Conservation (phyloP, 768 basidiomycete species). For the Tremella yokohamensis region DNA sequence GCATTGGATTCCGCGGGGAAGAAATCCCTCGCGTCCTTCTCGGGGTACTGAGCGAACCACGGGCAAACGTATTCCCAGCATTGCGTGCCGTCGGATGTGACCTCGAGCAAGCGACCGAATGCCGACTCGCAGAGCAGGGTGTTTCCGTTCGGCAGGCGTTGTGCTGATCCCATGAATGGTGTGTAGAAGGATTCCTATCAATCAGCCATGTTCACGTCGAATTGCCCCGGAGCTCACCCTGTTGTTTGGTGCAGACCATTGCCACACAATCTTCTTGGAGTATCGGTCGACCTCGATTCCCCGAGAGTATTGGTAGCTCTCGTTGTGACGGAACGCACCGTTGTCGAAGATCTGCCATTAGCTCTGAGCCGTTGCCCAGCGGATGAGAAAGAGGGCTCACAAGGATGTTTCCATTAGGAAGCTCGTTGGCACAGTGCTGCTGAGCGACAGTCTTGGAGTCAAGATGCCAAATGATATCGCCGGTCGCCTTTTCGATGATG, state of each 20-base stretch:
- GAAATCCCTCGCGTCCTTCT: conserved; percentile 43
- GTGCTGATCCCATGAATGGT: conserved; percentile 24
- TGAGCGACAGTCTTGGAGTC: conserved; percentile 48
- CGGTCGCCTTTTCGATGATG: conserved; percentile 46
- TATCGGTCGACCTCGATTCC: conserved; percentile 23
- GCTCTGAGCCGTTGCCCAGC: background rate
- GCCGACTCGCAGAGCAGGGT: conserved; percentile 21
- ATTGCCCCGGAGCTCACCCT: conserved; percentile 5
- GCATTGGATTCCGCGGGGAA: conserved; percentile 27
- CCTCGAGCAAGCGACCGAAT: conserved; percentile 27
- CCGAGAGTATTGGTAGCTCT: conserved; percentile 28
- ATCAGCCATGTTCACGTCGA: background rate
- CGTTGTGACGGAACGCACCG: conserved; percentile 32
- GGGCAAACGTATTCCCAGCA: conserved; percentile 30
- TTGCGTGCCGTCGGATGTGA: conserved; percentile 24
- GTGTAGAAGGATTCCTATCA: conserved; percentile 22
- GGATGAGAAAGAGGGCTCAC: background rate
- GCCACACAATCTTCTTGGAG: conserved; percentile 26
- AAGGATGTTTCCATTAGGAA: conserved; percentile 14
- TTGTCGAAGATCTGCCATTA: conserved; percentile 41
- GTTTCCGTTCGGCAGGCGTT: conserved; percentile 22
- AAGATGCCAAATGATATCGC: conserved; percentile 51
- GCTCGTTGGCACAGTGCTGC: conserved; percentile 23
- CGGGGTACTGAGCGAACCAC: conserved; percentile 36
- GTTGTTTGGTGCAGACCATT: conserved; percentile 14